Evolutionary conservation across 2,329 filamentous ascomycete genomes (phyloP), one percentile per base, ranked within the genome.

Genomic region (Botrytis deweyae): DNA sequence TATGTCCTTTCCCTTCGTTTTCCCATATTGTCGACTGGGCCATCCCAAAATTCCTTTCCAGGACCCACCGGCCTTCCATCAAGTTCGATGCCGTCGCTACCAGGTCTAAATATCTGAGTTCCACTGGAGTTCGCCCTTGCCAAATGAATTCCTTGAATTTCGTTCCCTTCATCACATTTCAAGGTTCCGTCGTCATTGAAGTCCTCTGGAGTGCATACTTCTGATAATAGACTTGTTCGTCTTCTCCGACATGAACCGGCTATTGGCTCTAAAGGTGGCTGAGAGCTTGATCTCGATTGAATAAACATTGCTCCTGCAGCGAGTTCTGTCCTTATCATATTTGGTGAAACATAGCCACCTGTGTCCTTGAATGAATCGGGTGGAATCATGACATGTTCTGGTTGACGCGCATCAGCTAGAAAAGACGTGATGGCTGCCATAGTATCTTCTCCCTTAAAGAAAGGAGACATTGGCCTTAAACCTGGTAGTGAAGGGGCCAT

Each of bases 51-150:
- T 22, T 78, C 74, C 52, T 69, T 75, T 18, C 72, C 72, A 29
- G 78, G 79, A 1, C 79, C 80, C 29, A 77, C 76, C 18, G 78
- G 78, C 22, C 80, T 63, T n/a, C 78, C 78, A 71, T 80, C 78
- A 22, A 79, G 40, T 63, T 81, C 80, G 16, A 80, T 73, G 0
- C 80, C 77, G n/a, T 80, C 78, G 36, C 74, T 71, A 63, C 46
- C 70, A 1, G 78, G 77, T 20, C 70, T 78, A 66, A 81, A 80
- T 42, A 81, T 72, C 61, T 80, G 80, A 16, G 78, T 80, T 49
- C 80, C 80, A 74, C 75, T 80, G 10, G 76, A 79, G 64, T 78
- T 81, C 25, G 73, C 76, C 66, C 79, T 77, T 44, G 61, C 68
- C 18, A 80, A 40, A 40, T 69, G 76, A 44, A 67, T 74, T 10